A percentile compares a stretch with the other conserved stretches of the same genome.
Conservation (phyloP, 106 monocot genomes). For the Xerophyta viscosa region DNA sequence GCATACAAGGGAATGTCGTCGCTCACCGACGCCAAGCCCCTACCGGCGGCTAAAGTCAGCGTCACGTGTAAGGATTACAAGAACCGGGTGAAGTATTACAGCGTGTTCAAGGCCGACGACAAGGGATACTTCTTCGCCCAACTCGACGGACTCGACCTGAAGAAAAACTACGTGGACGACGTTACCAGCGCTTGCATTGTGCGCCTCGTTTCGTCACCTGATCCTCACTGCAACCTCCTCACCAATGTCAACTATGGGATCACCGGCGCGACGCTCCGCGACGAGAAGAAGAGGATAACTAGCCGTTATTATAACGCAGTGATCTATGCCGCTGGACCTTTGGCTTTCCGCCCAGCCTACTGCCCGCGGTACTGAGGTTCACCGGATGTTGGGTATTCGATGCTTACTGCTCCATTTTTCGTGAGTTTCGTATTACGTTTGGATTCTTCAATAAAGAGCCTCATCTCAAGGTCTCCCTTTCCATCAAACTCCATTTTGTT, state of each 20-base stretch:
- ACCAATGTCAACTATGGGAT: conserved; percentile 59
- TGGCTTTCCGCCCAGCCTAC: conserved; percentile 27
- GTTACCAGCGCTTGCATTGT: conserved; percentile 27
- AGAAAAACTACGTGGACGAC: conserved; percentile 3
- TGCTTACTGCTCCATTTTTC: no score
- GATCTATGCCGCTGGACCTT: conserved; percentile 23
- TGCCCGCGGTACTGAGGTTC: no score
- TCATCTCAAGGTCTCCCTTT: no score
- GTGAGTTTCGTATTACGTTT: no score
- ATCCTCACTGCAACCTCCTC: conserved; percentile 29
- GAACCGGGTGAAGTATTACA: conserved; percentile 27
- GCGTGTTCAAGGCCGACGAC: conserved; percentile 14
- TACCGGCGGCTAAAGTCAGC: conserved; percentile 35
- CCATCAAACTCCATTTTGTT: no score
- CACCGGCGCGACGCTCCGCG: conserved; percentile 23
- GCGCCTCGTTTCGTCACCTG: conserved; percentile 36
- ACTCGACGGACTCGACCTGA: conserved; percentile 7
- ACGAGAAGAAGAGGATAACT: conserved; percentile 15
- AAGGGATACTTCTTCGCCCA: conserved; percentile 40
- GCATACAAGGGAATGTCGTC: conserved; percentile 23
- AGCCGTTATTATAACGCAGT: conserved; percentile 1
- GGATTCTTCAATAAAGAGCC: no score
- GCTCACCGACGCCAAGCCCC: conserved; percentile 24
- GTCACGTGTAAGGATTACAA: conserved; percentile 43
- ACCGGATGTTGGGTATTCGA: no score